Conservation (phyloP, 257 asterid species). For the Oldenlandia corymbosa region DNA sequence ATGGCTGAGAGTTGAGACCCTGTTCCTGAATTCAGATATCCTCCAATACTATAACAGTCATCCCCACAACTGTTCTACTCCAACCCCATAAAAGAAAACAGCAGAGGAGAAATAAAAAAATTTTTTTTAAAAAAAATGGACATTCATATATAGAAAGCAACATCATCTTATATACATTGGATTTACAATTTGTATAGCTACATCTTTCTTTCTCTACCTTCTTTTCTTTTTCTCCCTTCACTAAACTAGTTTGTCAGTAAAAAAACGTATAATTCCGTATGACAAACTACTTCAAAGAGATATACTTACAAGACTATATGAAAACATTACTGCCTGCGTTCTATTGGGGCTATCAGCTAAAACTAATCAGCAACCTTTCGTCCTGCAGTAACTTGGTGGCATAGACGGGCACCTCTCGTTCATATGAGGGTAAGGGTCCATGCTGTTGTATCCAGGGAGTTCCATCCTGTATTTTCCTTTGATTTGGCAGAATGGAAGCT, state of each 20-base stretch:
- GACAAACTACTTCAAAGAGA: background rate
- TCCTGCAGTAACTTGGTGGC: constrained; percentile 64
- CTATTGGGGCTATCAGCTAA: background rate
- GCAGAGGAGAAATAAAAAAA: too few relatives aligned
- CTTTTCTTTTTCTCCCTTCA: background rate
- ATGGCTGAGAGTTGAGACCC: too few relatives aligned
- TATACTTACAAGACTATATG: background rate
- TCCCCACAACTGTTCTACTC: background rate
- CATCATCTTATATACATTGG: background rate
- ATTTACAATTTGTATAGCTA: background rate
- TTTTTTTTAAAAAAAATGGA: too few relatives aligned
- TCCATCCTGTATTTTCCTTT: constrained; percentile 76
- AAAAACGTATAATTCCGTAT: background rate
- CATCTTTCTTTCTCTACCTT: background rate
- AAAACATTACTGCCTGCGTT: background rate
- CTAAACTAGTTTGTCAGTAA: background rate
- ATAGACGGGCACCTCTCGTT: constrained; percentile 82
- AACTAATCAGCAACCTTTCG: constrained; percentile 60
- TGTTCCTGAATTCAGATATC: background rate
- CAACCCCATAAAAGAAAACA: background rate
- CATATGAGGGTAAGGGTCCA: constrained; percentile 75
- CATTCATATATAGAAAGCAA: background rate
- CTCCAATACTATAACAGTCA: background rate
- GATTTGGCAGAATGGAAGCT: constrained; percentile 87
- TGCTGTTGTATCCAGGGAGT: constrained; percentile 66